Percentiles rank a stretch among this genome's conserved stretches.
Evolutionary conservation across 2,329 filamentous ascomycete species (phyloP).

Genomic region (Calonectria pseudoturangicola): DNA sequence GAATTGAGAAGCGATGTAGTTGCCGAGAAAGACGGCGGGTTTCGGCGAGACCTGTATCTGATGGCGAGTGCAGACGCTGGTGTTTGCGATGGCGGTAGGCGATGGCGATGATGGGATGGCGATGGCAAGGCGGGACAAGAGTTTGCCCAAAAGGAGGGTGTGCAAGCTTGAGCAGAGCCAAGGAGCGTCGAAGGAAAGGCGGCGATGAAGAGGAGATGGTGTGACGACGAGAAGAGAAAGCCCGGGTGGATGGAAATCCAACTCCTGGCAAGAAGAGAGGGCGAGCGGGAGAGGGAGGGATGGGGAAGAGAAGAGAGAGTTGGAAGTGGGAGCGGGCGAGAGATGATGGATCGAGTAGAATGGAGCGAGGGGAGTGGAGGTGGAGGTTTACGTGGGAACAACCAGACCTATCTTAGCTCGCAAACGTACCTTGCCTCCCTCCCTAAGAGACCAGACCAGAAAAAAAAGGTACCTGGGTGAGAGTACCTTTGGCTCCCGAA

Average conservation of each 20-base stretch:
- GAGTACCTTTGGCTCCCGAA: conserved; percentile 25
- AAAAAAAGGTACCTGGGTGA: conserved; percentile 22
- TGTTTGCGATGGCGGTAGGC: conserved; percentile 52
- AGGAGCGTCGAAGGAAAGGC: conserved; percentile 62
- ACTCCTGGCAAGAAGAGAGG: conserved; percentile 58
- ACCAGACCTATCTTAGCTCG: conserved; percentile 36
- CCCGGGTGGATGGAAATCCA: conserved; percentile 65
- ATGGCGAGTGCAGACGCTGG: conserved; percentile 50
- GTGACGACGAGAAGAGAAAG: conserved; percentile 64
- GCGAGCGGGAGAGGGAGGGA: conserved; percentile 49
- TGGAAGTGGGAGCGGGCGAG: conserved; percentile 47
- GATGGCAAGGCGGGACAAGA: conserved; percentile 58
- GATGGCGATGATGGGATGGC: conserved; percentile 55
- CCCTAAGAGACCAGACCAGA: neutral
- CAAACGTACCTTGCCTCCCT: conserved; percentile 37
- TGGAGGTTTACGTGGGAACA: conserved; percentile 42
- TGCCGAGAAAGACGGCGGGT: conserved; percentile 50
- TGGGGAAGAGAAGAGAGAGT: conserved; percentile 48
- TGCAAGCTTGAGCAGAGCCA: conserved; percentile 60
- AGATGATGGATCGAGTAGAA: conserved; percentile 48
- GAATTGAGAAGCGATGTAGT: conserved; percentile 48
- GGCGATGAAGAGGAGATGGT: conserved; percentile 61
- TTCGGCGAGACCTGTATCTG: conserved; percentile 50
- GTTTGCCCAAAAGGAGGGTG: conserved; percentile 63
- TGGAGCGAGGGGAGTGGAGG: conserved; percentile 47